Percentiles rank a stretch among this genome's conserved stretches.
Conservation (phyloP, 768 basidiomycete species). For the Suillus hirtellus region DNA sequence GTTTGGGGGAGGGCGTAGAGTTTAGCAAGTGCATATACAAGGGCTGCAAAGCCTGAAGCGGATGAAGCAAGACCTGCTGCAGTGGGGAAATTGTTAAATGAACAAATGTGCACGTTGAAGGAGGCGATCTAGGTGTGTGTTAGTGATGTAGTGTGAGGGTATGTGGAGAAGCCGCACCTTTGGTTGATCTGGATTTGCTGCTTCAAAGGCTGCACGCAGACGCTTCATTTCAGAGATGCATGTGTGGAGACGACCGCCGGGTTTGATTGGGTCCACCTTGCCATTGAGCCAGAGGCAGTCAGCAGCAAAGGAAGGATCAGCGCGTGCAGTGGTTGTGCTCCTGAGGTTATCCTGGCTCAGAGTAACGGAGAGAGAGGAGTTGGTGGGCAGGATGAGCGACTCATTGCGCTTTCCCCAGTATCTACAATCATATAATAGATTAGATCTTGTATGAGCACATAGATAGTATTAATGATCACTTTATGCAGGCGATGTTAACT, state of each 20-base stretch:
- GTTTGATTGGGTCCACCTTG: slow-evolving; percentile 84
- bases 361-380: slow-evolving; percentile 97
- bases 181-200: slow-evolving; percentile 58
- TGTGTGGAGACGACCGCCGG: slow-evolving; percentile 72
- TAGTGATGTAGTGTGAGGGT: slow-evolving; percentile 12
- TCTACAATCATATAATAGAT: slow-evolving; percentile 40
- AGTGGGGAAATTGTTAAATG: slow-evolving; percentile 98
- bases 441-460: slow-evolving; percentile 5
- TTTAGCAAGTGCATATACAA: slow-evolving; percentile 83
- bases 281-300: slow-evolving; percentile 97
- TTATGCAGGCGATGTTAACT: slow-evolving; percentile 98
- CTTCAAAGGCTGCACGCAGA: slow-evolving; percentile 74
- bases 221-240: slow-evolving; percentile 88
- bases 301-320: slow-evolving; percentile 67
- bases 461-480: slow-evolving; percentile 48
- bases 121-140: slow-evolving; percentile 53
- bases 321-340: slow-evolving; percentile 90
- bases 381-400: slow-evolving; percentile 92
- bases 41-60: slow-evolving; percentile 95
- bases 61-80: slow-evolving; percentile 98
- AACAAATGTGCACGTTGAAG: slow-evolving; percentile 83
- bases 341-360: slow-evolving; percentile 95
- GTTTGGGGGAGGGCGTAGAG: slow-evolving; percentile 82
- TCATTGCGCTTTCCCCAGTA: slow-evolving; percentile 99
- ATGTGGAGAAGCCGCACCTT: slow-evolving; percentile 48